Percentiles rank a stretch among this genome's conserved stretches.
Conservation (phyloP, 2,329 filamentous ascomycete genomes). For the Trichoderma hamatum region DNA sequence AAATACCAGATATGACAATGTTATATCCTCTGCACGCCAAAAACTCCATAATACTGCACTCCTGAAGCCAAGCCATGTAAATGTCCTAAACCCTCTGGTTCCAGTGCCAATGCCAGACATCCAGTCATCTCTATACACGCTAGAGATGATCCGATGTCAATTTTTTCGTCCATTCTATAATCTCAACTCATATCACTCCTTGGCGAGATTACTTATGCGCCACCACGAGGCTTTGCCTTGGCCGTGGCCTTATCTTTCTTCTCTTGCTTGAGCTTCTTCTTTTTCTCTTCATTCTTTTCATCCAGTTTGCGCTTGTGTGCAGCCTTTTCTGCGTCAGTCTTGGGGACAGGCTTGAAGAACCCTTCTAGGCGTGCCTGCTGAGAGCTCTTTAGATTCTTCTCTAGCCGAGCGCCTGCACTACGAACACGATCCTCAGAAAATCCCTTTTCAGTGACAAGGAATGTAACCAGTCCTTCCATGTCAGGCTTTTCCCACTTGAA, state of each 20-base stretch:
- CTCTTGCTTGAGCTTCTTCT: slow-evolving; percentile 92
- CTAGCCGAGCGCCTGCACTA: slow-evolving; percentile 72
- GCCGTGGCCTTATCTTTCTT: slow-evolving; percentile 93
- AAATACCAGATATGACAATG: not conserved
- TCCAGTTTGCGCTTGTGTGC: slow-evolving; percentile 90
- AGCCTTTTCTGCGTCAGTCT: slow-evolving; percentile 83
- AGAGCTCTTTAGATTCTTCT: slow-evolving; percentile 87
- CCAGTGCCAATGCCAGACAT: not conserved
- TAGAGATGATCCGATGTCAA: not conserved
- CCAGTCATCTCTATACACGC: not conserved
- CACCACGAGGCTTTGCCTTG: slow-evolving; percentile 80
- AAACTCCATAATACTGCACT: slow-evolving; percentile 21
- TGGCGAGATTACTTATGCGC: not conserved
- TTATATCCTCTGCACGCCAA: slow-evolving; percentile 20
- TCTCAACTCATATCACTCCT: not conserved
- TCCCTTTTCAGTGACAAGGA: slow-evolving; percentile 89
- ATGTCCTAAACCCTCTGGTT: not conserved
- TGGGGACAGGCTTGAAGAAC: slow-evolving; percentile 93
- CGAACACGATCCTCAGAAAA: slow-evolving; percentile 95
- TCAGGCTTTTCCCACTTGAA: slow-evolving; percentile 98
- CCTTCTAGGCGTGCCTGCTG: slow-evolving; percentile 92
- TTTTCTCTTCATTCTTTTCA: slow-evolving; percentile 86
- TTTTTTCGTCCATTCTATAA: not conserved
- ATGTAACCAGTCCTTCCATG: slow-evolving; percentile 84
- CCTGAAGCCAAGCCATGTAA: slow-evolving; percentile 21